Evolutionary conservation across 1,139 yeast genomes (phyloP).

Genomic region (Yamadazyma dushanensis): DNA sequence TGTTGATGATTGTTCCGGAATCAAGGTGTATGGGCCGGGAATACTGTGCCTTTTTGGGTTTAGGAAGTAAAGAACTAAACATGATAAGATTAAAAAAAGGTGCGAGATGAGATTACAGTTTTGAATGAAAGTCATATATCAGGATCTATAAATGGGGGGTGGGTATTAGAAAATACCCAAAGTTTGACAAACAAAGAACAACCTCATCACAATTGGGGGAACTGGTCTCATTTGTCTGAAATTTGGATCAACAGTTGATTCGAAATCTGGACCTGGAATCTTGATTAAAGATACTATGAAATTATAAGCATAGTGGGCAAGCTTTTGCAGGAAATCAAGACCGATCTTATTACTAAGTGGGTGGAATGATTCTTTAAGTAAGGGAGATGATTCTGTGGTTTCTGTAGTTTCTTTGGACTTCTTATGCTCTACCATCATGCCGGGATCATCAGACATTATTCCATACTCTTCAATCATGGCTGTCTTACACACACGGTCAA

Average conservation of each 20-base stretch:
- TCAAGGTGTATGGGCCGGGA: conserved; percentile 8
- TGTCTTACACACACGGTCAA: conserved; percentile 26
- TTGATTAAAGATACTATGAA: conserved; percentile 16
- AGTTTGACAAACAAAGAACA: conserved; percentile 33
- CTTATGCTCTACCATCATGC: conserved; percentile 26
- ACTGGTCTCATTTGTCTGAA: conserved; percentile 17
- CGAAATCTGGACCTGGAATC: conserved; percentile 19
- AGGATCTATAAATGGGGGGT: not conserved
- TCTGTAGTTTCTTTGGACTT: conserved; percentile 7
- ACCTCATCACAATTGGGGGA: conserved; percentile 17
- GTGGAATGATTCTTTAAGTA: conserved; percentile 7
- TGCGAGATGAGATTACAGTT: not conserved
- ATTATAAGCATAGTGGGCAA: conserved; percentile 19
- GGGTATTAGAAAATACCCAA: conserved; percentile 29
- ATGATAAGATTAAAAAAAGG: conserved; percentile 14
- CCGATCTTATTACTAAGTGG: too few species aligned
- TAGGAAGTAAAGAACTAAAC: conserved; percentile 36
- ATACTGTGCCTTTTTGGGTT: conserved; percentile 27
- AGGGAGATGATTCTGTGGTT: conserved; percentile 3
- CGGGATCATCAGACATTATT: conserved; percentile 63
- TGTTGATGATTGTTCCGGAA: not conserved
- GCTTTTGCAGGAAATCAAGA: conserved; percentile 24
- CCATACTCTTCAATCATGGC: conserved; percentile 45
- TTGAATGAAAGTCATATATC: not conserved
- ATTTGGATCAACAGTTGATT: conserved; percentile 24